These are phyloP conservation scores for Drechmeria coniospora DNA, from an alignment of 2,329 filamentous ascomycete species.

Conservation along the genomic window DNA sequence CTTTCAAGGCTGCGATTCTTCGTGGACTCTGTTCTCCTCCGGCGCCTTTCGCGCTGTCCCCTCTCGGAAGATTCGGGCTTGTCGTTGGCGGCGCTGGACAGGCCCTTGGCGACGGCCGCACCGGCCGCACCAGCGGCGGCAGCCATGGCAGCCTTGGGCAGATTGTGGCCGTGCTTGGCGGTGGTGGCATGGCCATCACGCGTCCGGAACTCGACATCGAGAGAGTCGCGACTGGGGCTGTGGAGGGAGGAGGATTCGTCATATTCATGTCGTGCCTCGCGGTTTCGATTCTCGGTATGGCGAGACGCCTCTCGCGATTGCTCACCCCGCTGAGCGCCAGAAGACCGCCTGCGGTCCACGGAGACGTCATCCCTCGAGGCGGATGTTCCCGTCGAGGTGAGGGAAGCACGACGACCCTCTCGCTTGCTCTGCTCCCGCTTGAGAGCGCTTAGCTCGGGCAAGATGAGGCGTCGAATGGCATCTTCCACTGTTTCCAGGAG, in stretches of 20 bases:
- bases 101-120: conserved; percentile 18
- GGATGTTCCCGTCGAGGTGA: conserved; percentile 39
- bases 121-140: conserved; percentile 29
- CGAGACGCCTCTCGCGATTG: conserved; percentile 36
- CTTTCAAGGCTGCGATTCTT: conserved; percentile 27
- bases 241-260: conserved; percentile 33
- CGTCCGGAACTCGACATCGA: conserved; percentile 19
- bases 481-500: conserved; percentile 85
- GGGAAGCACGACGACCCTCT: conserved; percentile 52
- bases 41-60: conserved; percentile 33
- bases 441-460: conserved; percentile 81
- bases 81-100: conserved; percentile 19
- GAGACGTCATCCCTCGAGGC: conserved; percentile 40
- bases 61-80: conserved; percentile 32
- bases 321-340: conserved; percentile 33
- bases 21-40: conserved; percentile 34
- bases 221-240: conserved; percentile 31
- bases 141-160: conserved; percentile 27
- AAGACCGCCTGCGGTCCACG: conserved; percentile 44
- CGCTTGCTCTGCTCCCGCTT: conserved; percentile 80
- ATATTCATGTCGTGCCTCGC: conserved; percentile 40
- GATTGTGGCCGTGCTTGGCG: conserved; percentile 27
- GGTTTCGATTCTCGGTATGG: conserved; percentile 29
- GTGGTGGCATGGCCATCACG: conserved; percentile 26
- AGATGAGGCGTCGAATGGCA: conserved; percentile 73